Evolutionary conservation across 2,329 filamentous ascomycete genomes (phyloP).

Genomic region (Alternaria gaisen): DNA sequence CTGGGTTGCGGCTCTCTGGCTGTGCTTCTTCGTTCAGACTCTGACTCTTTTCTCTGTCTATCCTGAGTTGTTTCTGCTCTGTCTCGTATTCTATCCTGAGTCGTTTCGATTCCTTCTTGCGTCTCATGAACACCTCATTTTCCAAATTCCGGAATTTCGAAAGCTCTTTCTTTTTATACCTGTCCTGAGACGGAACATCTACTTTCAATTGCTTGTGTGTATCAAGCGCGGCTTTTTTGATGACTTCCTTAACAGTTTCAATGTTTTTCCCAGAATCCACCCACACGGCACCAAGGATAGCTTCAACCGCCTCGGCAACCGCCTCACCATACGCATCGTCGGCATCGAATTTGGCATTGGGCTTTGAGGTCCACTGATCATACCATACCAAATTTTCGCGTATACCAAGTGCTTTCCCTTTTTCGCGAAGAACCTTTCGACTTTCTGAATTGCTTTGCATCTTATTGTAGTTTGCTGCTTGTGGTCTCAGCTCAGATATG

Average conservation of each 20-base stretch:
- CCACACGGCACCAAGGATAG: constrained; percentile 36
- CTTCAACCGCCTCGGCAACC: constrained; percentile 33
- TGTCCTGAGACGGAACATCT: neutral
- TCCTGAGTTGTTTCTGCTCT: neutral
- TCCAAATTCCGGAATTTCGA: neutral
- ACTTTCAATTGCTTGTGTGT: constrained; percentile 20
- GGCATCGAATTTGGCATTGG: no score
- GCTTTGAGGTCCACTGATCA: neutral
- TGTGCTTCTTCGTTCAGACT: neutral
- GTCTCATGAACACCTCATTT: neutral
- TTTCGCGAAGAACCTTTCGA: constrained; percentile 11
- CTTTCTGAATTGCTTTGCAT: constrained; percentile 12
- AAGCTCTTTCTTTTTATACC: neutral
- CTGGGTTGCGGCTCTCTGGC: neutral
- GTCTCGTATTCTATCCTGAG: neutral
- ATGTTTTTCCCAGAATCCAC: constrained; percentile 26
- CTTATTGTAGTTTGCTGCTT: constrained; percentile 11
- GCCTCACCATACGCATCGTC: no score
- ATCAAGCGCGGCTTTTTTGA: constrained; percentile 18
- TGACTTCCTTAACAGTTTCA: constrained; percentile 16
- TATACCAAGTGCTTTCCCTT: constrained; percentile 18
- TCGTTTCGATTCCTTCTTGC: neutral
- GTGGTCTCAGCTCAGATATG: constrained; percentile 6
- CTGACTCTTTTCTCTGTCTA: neutral
- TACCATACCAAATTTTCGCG: constrained; percentile 15